Percentiles rank a stretch among this genome's conserved stretches.
These are phyloP conservation scores for Digitaria exilis DNA, from an alignment of 202 grass and related monocot genomes.

Conservation along the genomic window DNA sequence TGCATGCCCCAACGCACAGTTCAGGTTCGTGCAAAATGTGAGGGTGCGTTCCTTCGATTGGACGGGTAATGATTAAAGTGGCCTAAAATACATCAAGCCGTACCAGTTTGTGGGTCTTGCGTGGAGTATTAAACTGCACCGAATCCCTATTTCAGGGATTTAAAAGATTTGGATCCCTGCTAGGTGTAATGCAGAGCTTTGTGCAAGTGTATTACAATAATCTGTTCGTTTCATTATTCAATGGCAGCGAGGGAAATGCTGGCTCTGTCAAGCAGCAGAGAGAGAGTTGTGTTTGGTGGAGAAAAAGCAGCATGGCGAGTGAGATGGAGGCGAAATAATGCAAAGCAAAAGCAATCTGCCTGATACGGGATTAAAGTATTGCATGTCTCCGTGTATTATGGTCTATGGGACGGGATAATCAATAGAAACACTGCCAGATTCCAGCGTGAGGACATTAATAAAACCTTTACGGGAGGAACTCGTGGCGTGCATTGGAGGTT, in stretches of 20 bases:
- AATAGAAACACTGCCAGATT: conserved; percentile 37
- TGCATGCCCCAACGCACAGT: not conserved
- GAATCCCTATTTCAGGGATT: conserved; percentile 1
- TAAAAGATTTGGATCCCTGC: not conserved
- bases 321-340: conserved; percentile 30
- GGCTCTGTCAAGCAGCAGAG: conserved; percentile 22
- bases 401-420: not conserved
- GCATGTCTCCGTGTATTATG: conserved; percentile 13
- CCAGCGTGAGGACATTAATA: conserved; percentile 14
- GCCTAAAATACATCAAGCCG: not conserved
- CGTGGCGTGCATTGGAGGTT: conserved; percentile 21
- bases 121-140: conserved; percentile 27
- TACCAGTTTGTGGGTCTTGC: conserved; percentile 21
- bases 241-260: conserved; percentile 48
- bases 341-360: conserved; percentile 18
- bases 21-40: conserved; percentile 43
- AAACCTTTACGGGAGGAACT: conserved; percentile 16
- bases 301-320: not conserved
- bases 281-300: conserved; percentile 30
- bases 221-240: conserved; percentile 2
- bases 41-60: not conserved
- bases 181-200: not conserved
- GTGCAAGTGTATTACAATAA: not conserved
- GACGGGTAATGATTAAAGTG: conserved; percentile 40
- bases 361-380: not conserved